phyloP scores from a whole-genome alignment of 2,329 filamentous ascomycete species.

The Nemania diffusa region DNA sequence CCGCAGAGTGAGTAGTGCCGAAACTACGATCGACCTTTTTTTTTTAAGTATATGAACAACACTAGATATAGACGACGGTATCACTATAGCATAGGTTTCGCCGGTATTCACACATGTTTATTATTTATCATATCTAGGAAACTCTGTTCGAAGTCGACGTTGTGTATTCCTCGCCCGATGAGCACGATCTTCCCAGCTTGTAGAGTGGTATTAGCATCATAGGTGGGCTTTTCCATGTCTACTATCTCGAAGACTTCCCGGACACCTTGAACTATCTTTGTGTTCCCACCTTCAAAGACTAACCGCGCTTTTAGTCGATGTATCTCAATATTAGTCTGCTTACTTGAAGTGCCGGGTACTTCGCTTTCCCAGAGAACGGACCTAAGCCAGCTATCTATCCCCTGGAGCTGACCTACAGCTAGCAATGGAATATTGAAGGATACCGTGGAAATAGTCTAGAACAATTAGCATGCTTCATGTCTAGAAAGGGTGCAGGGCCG shows the following conservation, averaged over 20 bases:
- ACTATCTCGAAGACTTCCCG: slow-evolving; percentile 93
- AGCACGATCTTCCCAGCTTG: slow-evolving; percentile 69
- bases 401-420: slow-evolving; percentile 63
- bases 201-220: slow-evolving; percentile 38
- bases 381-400: slow-evolving; percentile 83
- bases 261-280: slow-evolving; percentile 89
- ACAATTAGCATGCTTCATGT: slow-evolving; percentile 35
- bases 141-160: slow-evolving; percentile 63
- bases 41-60: background rate
- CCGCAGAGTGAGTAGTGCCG: background rate
- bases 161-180: slow-evolving; percentile 67
- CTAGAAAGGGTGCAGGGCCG: background rate
- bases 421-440: slow-evolving; percentile 75
- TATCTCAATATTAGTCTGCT: slow-evolving; percentile 72
- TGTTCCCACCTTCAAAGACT: slow-evolving; percentile 68
- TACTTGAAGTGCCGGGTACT: slow-evolving; percentile 60
- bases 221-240: slow-evolving; percentile 59
- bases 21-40: background rate
- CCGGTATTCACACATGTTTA: slow-evolving; percentile 4
- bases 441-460: slow-evolving; percentile 83
- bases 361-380: slow-evolving; percentile 83
- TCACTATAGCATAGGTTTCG: background rate
- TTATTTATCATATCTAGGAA: slow-evolving; percentile 36
- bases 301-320: slow-evolving; percentile 89
- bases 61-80: background rate